Base-by-base conservation (phyloP, 1,284 basidiomycete genomes). In the Ceratobasidium sp. region DNA sequence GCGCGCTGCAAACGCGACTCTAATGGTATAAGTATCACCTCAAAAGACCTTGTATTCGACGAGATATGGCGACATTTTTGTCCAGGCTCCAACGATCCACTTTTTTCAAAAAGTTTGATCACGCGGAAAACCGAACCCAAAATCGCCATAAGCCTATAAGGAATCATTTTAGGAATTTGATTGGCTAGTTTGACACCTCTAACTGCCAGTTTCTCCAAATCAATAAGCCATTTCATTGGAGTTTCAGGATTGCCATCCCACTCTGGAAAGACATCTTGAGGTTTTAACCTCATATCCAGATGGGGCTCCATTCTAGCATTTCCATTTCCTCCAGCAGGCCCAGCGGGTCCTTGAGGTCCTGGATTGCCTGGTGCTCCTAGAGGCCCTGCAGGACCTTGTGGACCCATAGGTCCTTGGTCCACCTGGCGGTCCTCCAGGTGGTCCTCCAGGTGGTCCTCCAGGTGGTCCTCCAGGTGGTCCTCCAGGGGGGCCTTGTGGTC, bases 271-370 rank as follows among this genome's bases (percentile, higher is more conserved):
- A 59, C 4, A 59, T 59, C 56, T 28, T 13, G 3, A 7, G 56
- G 56, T 59, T 59, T 59, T 23, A 59, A 7, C 23, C 56, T 59
- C 56, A 59, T 28, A 59, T 59, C 56, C 5, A 59, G 20, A 28
- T 59, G 17, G 5, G 56, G 56, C 23, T 10, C 23, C 28, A 12
- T 28, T 59, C 6, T 20, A 28, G 23, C 26, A 12, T 20, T 20
- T 28, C 56, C 56, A 56, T 56, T 56, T 26, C 54, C 26, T 38
- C 56, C 56, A 28, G 56, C 23, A 59, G 56, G 56, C 5, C 56
- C 56, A 10, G 56, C 23, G 12, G 56, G 56, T 26, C 56, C 56
- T 59, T 15, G 56, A 28, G 56, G 56, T 26, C 56, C 56, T 56
- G 54, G 26, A 56, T n/a, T 26, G 20, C 23, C 56, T 56, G 7